Percentiles rank a stretch among this genome's conserved stretches.
These are phyloP conservation scores for Lipomyces anomalus DNA, from an alignment of 805 yeast species.

Conservation along the genomic window DNA sequence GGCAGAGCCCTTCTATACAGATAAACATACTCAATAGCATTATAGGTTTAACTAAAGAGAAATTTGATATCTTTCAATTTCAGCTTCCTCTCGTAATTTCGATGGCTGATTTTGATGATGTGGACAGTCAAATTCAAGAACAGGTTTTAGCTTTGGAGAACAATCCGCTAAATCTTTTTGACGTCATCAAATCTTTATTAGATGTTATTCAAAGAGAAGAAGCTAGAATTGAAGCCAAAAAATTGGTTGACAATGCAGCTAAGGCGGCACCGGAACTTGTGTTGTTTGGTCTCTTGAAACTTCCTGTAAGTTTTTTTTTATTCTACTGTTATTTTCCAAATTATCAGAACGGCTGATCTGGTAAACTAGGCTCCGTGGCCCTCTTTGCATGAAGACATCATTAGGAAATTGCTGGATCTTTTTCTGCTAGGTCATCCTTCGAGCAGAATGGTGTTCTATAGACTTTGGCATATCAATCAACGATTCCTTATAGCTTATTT, in stretches of 20 bases:
- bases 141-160: constrained; percentile 17
- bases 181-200: constrained; percentile 26
- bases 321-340: too few relatives aligned
- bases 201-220: constrained; percentile 31
- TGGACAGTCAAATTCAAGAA: constrained; percentile 16
- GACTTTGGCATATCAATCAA: constrained; percentile 35
- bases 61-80: constrained; percentile 11
- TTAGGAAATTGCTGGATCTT: constrained; percentile 42
- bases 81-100: constrained; percentile 7
- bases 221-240: constrained; percentile 24
- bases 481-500: constrained; percentile 36
- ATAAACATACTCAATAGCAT: constrained; percentile 8
- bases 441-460: constrained; percentile 36
- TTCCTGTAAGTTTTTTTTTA: too few relatives aligned
- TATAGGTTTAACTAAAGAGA: constrained; percentile 1
- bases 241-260: constrained; percentile 31
- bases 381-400: constrained; percentile 33
- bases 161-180: constrained; percentile 27
- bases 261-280: constrained; percentile 34
- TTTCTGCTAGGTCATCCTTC: constrained; percentile 35
- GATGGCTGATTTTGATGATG: constrained; percentile 5
- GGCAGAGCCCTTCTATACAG: constrained; percentile 12
- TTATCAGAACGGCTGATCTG: too few relatives aligned
- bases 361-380: constrained; percentile 37
- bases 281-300: constrained; percentile 34